Evolutionary conservation across 2,329 filamentous ascomycete species (phyloP).

Genomic region (Anthostomella pinea): DNA sequence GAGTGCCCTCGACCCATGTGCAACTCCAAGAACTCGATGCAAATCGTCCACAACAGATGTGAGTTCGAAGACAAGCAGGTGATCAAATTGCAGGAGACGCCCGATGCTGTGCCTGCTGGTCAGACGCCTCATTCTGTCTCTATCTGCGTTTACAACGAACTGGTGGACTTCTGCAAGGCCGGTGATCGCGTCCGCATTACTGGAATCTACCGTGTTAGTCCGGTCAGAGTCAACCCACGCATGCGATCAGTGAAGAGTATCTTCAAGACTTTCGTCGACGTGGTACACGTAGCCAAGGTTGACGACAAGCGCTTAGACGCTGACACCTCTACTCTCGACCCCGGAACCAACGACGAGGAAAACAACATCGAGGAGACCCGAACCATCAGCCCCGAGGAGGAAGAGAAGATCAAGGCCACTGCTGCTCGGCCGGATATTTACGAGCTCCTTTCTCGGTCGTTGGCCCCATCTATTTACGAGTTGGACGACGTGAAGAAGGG

Average conservation of each 20-base stretch:
- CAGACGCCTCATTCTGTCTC: slow-evolving; percentile 98
- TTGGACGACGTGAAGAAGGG: slow-evolving; percentile 99
- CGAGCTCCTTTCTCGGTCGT: slow-evolving; percentile 82
- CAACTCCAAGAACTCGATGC: slow-evolving; percentile 89
- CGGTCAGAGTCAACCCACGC: slow-evolving; percentile 89
- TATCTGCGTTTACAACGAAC: slow-evolving; percentile 91
- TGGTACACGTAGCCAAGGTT: slow-evolving; percentile 92
- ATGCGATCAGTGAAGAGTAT: slow-evolving; percentile 91
- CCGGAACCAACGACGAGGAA: slow-evolving; percentile 69
- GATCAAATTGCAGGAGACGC: slow-evolving; percentile 97
- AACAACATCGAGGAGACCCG: slow-evolving; percentile 79
- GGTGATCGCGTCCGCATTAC: slow-evolving; percentile 95
- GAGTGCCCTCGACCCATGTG: slow-evolving; percentile 82
- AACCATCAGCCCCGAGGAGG: slow-evolving; percentile 81
- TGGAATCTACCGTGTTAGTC: slow-evolving; percentile 93
- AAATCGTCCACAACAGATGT: slow-evolving; percentile 95
- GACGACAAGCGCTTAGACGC: slow-evolving; percentile 93
- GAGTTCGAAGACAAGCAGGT: slow-evolving; percentile 96
- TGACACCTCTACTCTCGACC: slow-evolving; percentile 82
- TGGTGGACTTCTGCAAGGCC: slow-evolving; percentile 97
- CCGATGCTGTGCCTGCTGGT: slow-evolving; percentile 88
- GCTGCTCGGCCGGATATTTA: slow-evolving; percentile 84
- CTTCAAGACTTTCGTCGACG: slow-evolving; percentile 97
- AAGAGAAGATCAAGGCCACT: slow-evolving; percentile 80
- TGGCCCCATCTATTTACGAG: slow-evolving; percentile 95